Conservation (phyloP, 176 grass and related monocot species). For the Aegilops bicornis region DNA sequence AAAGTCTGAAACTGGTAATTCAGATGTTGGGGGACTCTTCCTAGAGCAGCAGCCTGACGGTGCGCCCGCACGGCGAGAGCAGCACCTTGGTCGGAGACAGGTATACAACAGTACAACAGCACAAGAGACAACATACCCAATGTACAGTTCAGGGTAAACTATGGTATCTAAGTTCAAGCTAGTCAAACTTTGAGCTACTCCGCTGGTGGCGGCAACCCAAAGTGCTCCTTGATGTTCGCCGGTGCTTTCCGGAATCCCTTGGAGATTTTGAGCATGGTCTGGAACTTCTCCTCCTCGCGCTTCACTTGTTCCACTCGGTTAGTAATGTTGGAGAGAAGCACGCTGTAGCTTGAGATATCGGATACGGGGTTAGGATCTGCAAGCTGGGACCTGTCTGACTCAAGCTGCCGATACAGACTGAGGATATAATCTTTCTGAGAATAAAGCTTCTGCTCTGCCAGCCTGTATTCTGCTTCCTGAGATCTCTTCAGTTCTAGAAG, state of each 20-base stretch:
- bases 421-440: constrained; percentile 74
- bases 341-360: constrained; percentile 39
- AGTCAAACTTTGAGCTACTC: constrained; percentile 24
- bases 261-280: constrained; percentile 62
- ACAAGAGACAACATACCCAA: constrained; percentile 22
- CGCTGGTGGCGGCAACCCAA: constrained; percentile 24
- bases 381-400: constrained; percentile 54
- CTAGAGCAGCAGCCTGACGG: constrained; percentile 14
- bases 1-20: not conserved
- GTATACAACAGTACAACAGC: constrained; percentile 32
- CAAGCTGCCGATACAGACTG: constrained; percentile 60
- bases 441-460: constrained; percentile 80
- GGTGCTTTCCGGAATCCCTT: constrained; percentile 52
- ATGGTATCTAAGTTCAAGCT: not conserved
- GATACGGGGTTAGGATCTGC: constrained; percentile 49
- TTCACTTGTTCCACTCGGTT: constrained; percentile 64
- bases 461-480: constrained; percentile 59
- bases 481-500: constrained; percentile 70
- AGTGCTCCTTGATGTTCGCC: constrained; percentile 36
- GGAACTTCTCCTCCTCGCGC: constrained; percentile 69
- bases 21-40: constrained; percentile 20
- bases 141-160: constrained; percentile 18
- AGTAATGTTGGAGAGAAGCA: constrained; percentile 52
- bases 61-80: not conserved
- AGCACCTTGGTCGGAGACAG: not conserved